These are phyloP conservation scores for Sechiopsis laciniata DNA, from an alignment of 306 rosid species.

Conservation along the genomic window DNA sequence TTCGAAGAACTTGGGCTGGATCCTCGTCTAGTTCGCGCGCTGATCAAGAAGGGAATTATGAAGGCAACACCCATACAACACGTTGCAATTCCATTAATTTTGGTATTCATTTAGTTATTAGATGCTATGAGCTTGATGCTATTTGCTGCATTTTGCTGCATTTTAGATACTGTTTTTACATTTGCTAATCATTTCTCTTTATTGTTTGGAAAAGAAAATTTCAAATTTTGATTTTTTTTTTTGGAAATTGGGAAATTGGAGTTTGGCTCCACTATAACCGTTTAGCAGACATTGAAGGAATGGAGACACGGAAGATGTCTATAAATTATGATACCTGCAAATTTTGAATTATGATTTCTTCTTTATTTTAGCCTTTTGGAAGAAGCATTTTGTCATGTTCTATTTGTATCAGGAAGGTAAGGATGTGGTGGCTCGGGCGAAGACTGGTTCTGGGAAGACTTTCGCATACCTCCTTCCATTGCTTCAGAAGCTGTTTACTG, in stretches of 20 bases:
- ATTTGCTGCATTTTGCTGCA: constrained; percentile 8
- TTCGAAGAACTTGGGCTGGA: constrained; percentile 68
- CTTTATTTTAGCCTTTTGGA: background rate
- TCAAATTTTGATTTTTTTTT: background rate
- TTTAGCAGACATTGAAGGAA: no score
- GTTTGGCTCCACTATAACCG: no score
- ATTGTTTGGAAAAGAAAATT: background rate
- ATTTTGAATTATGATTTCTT: background rate
- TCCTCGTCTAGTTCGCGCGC: constrained; percentile 51
- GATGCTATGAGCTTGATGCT: background rate
- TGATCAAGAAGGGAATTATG: constrained; percentile 44
- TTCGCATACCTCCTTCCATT: constrained; percentile 82
- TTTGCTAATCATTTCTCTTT: background rate
- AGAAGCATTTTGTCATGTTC: background rate
- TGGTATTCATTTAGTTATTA: constrained; percentile 26
- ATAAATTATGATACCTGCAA: no score
- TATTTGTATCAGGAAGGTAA: constrained; percentile 61
- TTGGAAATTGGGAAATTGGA: no score
- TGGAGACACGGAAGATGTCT: no score
- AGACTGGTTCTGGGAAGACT: constrained; percentile 94
- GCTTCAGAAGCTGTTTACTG: constrained; percentile 71
- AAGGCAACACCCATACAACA: constrained; percentile 83
- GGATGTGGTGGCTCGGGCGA: constrained; percentile 90
- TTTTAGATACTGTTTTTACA: constrained; percentile 1
- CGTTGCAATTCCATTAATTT: constrained; percentile 69